Base-by-base conservation (phyloP, 768 basidiomycete species). In the Trametes sanguinea region DNA sequence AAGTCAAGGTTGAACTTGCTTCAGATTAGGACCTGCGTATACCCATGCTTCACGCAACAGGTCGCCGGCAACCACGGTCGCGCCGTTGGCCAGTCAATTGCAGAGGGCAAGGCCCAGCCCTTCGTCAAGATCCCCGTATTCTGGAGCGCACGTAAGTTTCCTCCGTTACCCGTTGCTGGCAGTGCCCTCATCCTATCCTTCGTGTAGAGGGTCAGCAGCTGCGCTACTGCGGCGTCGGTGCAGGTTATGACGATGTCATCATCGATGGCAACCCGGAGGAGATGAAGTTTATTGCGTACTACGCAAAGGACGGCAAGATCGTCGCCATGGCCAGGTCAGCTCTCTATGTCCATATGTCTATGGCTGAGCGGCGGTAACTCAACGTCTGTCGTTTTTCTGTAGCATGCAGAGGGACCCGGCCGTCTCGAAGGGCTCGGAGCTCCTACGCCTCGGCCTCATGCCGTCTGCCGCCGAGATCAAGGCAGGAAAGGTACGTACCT, bases 231-330 rank as follows among this genome's bases (percentile, higher is more conserved):
- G 94, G 94, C 5, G 75, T 86, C 48, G 87, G 89, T 5, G 78
- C 78, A 1, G 80, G 81, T 1, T 90, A 82, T 68, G 92, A 95
- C 65, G 89, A 94, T 66, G 76, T 92, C 22, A 84, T 87, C 69
- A 83, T 95, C 67, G 84, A 87, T 58, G 94, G 94, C 3, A 80
- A 88, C 71, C 80, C 87, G 0, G 81, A 76, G 6, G 90, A 89
- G 64, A 75, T 94, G 78, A 95, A 95, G 89, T 94, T 94, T 68
- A 81, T 91, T 46, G 90, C 90, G 2, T 94, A 90, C 74, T 93
- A 93, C 72, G 80, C 83, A 47, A 86, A 87, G 72, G 74, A 74
- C 33, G 83, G 81, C 60, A 84, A 82, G 62, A 78, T 92, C 42
- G 77, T 87, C 45, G 90, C 89, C 17, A 85, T 90, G 32, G 83